Evolutionary conservation across 306 rosid species (phyloP), one percentile per base, ranked within the genome.

Genomic region (Glycine tomentella): DNA sequence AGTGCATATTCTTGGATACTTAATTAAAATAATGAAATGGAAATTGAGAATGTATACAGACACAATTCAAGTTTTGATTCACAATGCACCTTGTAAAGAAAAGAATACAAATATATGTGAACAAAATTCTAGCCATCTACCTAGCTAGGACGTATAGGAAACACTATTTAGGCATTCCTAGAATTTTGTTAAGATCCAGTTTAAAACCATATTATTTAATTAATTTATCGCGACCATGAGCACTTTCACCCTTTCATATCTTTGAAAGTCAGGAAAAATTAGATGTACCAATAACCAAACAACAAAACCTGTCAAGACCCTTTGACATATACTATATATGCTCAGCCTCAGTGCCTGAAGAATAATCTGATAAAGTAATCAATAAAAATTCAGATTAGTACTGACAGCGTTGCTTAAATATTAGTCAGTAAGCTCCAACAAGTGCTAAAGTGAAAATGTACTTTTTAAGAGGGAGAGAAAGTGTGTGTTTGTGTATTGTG

Each of bases 351-450:
- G 72, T 57, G 72, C 50, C 17, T 59, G 51, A 40, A 59, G 69
- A 83, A 25, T 25, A 83, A 77, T 82, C 86, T 82, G 34, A 31
- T 36, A 61, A 51, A 82, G 78, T 33, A 64, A 56, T 15, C 3
- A 71, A 36, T 42, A 49, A 70, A n/a, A 42, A 42, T 75, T 75
- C 78, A 75, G 48, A 15, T 50, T 7, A 8, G 56, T 46, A 55
- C 20, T 8, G 12, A 58, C 38, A 57, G 40, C 16, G 56, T 52
- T 65, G 69, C 68, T 69, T 49, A 31, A 51, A 42, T 25, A 25
- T 25, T 25, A 25, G 31, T 25, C 31, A 25, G 31, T 25, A 25
- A 2, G 31, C 31, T 25, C 31, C 31, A 25, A 25, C 31, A 25
- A 25, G 31, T 25, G 31, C 31, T 25, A 25, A 25, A 25, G 31